Base-by-base conservation (phyloP, 768 basidiomycete genomes). In the Phanerodontia chrysosporium region DNA sequence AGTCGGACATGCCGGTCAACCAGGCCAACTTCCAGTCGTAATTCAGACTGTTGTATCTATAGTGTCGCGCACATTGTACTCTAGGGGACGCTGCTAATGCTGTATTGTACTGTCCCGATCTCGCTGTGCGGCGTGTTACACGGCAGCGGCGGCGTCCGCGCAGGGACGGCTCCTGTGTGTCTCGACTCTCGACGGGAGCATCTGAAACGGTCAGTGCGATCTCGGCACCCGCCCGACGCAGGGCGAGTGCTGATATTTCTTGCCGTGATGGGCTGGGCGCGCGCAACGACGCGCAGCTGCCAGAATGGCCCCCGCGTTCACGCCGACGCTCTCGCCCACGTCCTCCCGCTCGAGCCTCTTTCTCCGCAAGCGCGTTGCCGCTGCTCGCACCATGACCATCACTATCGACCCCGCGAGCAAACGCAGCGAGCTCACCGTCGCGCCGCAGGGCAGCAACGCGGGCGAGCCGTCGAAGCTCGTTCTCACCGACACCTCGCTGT, bases 1-100 rank as follows among this genome's bases (percentile, higher is more conserved):
- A 80, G 62, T 76, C 76, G 46, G 81, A 81, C 60, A 75, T 78
- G 66, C 39, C 39, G 39, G 39, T 7, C 39, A 75, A 70, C 30
- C 68, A 78, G 58, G 70, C 82, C 51, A 79, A 66, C 60, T 79
- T 80, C 64, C 80, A 72, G 72, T 46, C 63, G n/a, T 69, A 49
- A 58, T 45, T 55, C 49, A 22, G 35, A 25, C 22, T 42, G 22
- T 44, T 28, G 36, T 56, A 49, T 51, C 35, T 54, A 24, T 51
- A 51, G 49, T 4, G 39, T 51, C 30, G 16, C 29, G 49, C 35
- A 36, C 35, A n/a, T n/a, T 45, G 48, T 45, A 45, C 25, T 49
- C 3, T 55, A 58, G 18, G 13, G 14, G 32, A 8, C 14, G 35
- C 35, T 21, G 49, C 30, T 51, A 51, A 58, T 45, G 13, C 10